These are phyloP conservation scores for Suhomyces sp. DNA, from an alignment of 805 yeast genomes.

Conservation along the genomic window DNA sequence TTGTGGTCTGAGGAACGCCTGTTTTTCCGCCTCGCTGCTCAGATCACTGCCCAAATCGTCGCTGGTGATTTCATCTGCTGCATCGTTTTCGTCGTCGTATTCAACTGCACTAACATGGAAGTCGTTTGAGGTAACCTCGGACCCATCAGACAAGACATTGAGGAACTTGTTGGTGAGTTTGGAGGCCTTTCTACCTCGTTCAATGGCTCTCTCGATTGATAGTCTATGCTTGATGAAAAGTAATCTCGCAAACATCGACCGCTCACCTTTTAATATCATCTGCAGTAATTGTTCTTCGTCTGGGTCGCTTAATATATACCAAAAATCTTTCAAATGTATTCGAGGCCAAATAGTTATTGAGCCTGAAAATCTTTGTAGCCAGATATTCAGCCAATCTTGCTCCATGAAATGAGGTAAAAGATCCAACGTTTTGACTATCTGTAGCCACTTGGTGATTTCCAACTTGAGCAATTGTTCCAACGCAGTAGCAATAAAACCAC, in stretches of 20 bases:
- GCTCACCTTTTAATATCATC: conserved; percentile 62
- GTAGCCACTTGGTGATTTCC: conserved; percentile 76
- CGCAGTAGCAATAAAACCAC: conserved; percentile 75
- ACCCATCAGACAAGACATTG: conserved; percentile 9
- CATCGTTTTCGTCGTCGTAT: conserved; percentile 10
- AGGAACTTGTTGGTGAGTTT: conserved; percentile 15
- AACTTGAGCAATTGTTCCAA: conserved; percentile 66
- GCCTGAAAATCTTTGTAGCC: conserved; percentile 73
- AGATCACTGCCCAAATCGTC: conserved; percentile 7
- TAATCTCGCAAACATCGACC: conserved; percentile 63
- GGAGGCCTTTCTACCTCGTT: conserved; percentile 41
- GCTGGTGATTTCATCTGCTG: not conserved
- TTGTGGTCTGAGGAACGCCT: not conserved
- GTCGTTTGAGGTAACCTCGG: conserved; percentile 3
- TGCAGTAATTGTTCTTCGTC: conserved; percentile 51
- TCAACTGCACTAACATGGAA: conserved; percentile 8
- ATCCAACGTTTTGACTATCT: conserved; percentile 61
- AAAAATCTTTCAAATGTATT: conserved; percentile 55
- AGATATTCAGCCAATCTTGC: conserved; percentile 78
- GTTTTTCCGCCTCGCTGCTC: conserved; percentile 1
- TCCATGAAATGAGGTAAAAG: conserved; percentile 65
- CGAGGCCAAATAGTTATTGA: conserved; percentile 77
- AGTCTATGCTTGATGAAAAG: conserved; percentile 63
- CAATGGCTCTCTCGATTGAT: conserved; percentile 62
- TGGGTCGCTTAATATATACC: conserved; percentile 67